Base-by-base conservation (phyloP, 176 grass and related monocot species). In the Musa itinerans region DNA sequence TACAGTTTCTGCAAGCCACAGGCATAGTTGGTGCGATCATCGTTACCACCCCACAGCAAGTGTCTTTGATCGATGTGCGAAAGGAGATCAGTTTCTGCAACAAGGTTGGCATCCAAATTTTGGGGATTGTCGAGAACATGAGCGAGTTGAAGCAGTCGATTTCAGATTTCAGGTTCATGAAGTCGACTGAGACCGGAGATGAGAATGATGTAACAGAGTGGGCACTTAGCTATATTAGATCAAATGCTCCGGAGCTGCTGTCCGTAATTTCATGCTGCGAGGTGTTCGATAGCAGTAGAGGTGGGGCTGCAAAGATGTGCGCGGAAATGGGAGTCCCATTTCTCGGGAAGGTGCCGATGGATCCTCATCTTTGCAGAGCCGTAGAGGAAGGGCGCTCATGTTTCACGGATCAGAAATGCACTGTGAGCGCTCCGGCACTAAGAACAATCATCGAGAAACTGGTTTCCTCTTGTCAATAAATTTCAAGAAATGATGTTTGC, bases 371-470 rank as follows among this genome's bases (percentile, higher is more conserved):
- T 50, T 93, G 94, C 82, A 85, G 87, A 53, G 94, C 94, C 1
- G 88, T 90, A 0, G 94, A 98, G 84, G 94, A 98, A 93, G 94
- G 90, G 63, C 83, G 84, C 55, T 93, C 94, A 2, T 93, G 90
- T 85, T 98, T 98, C 27, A 52, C 16, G 0, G 94, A 93, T 73
- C 86, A 85, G 78, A 93, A 85, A 78, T 98, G 94, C 57, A 73
- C 76, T 29, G 86, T 78, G 50, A 99, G 95, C 61, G 90, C 95
- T 3, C 88, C 68, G 0, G 95, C 95, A 9, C 72, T 91, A 54
- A 83, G 80, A 77, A 87, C 70, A 62, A 94, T 99, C 24, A 90
- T 99, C 53, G 63, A 91, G 78, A 99, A 94, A 80, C 52, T 96
- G 61, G 64, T 93, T 72, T 72, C 83, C 34, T 51, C 83, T 19